These are phyloP conservation scores for Annulohypoxylon moriforme DNA, from an alignment of 495 filamentous ascomycete species.

Conservation along the genomic window DNA sequence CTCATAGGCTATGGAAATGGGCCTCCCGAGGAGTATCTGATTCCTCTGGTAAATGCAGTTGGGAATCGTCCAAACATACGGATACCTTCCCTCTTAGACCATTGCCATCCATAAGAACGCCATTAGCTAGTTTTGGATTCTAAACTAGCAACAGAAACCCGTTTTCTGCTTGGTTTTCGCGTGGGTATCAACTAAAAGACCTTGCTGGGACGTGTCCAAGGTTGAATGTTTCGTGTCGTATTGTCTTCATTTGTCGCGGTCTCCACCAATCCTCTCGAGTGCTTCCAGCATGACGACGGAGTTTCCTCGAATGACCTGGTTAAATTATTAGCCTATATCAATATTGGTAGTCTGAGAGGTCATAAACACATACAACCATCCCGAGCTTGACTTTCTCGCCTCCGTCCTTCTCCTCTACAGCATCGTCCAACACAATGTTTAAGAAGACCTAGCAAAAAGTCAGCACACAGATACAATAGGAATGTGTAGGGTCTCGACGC, in stretches of 20 bases:
- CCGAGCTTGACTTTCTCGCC: constrained; percentile 92
- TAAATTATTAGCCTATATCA: constrained; percentile 1
- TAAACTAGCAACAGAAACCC: constrained; percentile 11
- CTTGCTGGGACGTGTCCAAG: constrained; percentile 9
- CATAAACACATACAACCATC: constrained; percentile 79
- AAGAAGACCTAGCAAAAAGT: constrained; percentile 81
- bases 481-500: background rate
- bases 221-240: background rate
- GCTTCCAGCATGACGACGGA: constrained; percentile 97
- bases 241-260: constrained; percentile 50
- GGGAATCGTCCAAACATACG: background rate
- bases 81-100: background rate
- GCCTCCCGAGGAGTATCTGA: background rate
- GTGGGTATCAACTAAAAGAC: constrained; percentile 30
- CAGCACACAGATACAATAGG: background rate
- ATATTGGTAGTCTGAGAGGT: background rate
- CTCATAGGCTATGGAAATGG: background rate
- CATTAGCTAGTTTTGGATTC: background rate
- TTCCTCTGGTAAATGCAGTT: constrained; percentile 1
- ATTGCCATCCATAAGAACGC: constrained; percentile 33
- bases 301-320: constrained; percentile 84
- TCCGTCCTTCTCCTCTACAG: constrained; percentile 93
- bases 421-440: constrained; percentile 97
- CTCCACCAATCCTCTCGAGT: constrained; percentile 67
- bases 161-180: constrained; percentile 3